Conservation (phyloP, 352 stramenopile genomes). For the Phytophthora crassamura region DNA sequence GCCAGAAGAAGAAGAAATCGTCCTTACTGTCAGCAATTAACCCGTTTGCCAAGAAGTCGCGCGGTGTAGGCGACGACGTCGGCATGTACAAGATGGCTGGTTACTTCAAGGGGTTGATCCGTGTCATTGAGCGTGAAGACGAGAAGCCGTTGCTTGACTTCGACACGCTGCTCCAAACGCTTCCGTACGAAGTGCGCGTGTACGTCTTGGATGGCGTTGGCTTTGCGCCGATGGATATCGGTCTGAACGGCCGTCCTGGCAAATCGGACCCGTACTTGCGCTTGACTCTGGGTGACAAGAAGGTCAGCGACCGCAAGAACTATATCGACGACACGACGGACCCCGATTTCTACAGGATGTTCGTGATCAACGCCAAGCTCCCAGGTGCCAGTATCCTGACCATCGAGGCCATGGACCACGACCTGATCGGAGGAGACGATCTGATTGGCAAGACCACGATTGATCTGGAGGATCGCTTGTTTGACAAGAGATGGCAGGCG, state of each 20-base stretch:
- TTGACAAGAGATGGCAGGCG: constrained; percentile 88
- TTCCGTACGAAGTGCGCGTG: constrained; percentile 87
- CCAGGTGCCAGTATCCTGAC: constrained; percentile 87
- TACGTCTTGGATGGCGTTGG: constrained; percentile 89
- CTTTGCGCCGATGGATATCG: constrained; percentile 89
- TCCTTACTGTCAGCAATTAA: constrained; percentile 71
- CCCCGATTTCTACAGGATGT: constrained; percentile 94
- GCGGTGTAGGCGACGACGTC: constrained; percentile 40
- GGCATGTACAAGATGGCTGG: constrained; percentile 84
- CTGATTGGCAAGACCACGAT: constrained; percentile 94
- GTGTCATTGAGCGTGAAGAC: constrained; percentile 84
- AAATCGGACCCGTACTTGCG: constrained; percentile 92
- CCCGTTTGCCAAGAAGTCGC: constrained; percentile 73
- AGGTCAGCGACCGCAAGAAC: constrained; percentile 91
- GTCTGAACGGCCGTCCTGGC: constrained; percentile 77
- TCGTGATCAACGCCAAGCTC: constrained; percentile 83
- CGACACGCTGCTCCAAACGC: constrained; percentile 65
- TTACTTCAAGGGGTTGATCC: constrained; percentile 93
- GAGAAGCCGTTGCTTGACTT: constrained; percentile 83
- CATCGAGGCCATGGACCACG: constrained; percentile 92
- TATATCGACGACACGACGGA: constrained; percentile 89
- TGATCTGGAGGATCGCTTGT: constrained; percentile 94
- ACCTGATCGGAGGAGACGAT: constrained; percentile 91
- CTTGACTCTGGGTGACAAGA: constrained; percentile 86
- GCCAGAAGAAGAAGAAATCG: constrained; percentile 78